A percentile compares a stretch with the other conserved stretches of the same genome.
phyloP scores from a whole-genome alignment of 805 yeast genomes.

The Saturnispora kantuleensis region DNA sequence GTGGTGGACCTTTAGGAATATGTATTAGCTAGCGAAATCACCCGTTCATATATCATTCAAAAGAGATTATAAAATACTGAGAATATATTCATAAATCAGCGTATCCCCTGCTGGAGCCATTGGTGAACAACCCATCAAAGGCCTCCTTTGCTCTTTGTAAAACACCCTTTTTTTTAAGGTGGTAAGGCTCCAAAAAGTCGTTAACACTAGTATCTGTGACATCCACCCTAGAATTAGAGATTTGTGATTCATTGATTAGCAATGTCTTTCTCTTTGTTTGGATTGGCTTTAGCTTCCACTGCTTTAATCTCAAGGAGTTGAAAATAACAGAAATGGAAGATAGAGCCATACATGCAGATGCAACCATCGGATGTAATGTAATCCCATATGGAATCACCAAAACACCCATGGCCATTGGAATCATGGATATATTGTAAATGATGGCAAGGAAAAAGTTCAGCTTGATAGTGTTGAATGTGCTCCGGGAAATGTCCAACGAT shows the following conservation, averaged over 20 bases:
- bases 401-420: slow-evolving; percentile 94
- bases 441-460: slow-evolving; percentile 83
- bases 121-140: neutral
- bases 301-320: slow-evolving; percentile 63
- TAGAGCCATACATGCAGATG: slow-evolving; percentile 88
- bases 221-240: neutral
- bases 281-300: slow-evolving; percentile 35
- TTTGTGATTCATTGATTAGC: neutral
- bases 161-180: neutral
- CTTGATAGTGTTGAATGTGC: slow-evolving; percentile 65
- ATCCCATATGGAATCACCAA: slow-evolving; percentile 65
- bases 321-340: slow-evolving; percentile 84
- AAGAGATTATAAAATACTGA: too few relatives aligned
- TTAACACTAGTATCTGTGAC: slow-evolving; percentile 1
- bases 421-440: slow-evolving; percentile 71
- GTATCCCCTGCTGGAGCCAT: neutral
- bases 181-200: neutral
- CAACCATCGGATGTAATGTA: slow-evolving; percentile 77
- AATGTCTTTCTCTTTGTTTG: neutral
- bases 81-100: too few relatives aligned
- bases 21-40: too few relatives aligned
- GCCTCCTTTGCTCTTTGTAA: neutral
- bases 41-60: too few relatives aligned
- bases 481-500: slow-evolving; percentile 58
- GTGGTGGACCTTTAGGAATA: neutral